Evolutionary conservation across 2,329 filamentous ascomycete genomes (phyloP).

Genomic region (Fusarium tupiense): DNA sequence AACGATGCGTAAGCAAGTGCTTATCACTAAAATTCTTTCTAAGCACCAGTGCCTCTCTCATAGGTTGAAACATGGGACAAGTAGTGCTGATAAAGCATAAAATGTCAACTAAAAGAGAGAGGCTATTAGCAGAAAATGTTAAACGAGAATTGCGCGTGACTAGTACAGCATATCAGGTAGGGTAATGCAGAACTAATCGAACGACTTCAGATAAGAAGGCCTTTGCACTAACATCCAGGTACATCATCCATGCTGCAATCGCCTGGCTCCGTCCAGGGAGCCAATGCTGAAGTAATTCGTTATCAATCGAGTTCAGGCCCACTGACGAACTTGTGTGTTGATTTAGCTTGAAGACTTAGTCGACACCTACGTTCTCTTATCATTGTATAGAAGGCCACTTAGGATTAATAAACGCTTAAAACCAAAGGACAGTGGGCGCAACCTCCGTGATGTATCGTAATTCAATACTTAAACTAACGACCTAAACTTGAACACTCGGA

Average conservation of each 20-base stretch:
- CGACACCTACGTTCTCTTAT: too few relatives aligned
- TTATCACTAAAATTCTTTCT: neutral
- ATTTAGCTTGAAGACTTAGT: neutral
- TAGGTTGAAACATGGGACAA: rapidly evolving
- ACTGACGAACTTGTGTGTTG: neutral
- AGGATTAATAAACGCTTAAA: too few relatives aligned
- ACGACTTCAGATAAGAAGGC: too few relatives aligned
- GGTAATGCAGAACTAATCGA: too few relatives aligned
- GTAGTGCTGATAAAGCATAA: neutral
- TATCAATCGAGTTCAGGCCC: neutral
- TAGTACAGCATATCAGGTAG: neutral
- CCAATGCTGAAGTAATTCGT: neutral
- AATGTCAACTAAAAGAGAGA: neutral
- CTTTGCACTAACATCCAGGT: neutral
- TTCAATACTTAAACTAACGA: too few relatives aligned
- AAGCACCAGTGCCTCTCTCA: neutral
- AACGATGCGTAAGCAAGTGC: conserved; percentile 15
- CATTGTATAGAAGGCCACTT: too few relatives aligned
- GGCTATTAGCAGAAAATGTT: neutral
- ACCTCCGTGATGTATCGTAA: too few relatives aligned
- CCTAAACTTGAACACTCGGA: neutral
- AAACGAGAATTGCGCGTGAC: neutral
- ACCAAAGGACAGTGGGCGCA: too few relatives aligned
- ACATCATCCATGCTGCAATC: neutral
- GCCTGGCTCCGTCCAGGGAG: neutral